Evolutionary conservation across 1,139 yeast genomes (phyloP).

Genomic region (Arxiozyma heterogenica): DNA sequence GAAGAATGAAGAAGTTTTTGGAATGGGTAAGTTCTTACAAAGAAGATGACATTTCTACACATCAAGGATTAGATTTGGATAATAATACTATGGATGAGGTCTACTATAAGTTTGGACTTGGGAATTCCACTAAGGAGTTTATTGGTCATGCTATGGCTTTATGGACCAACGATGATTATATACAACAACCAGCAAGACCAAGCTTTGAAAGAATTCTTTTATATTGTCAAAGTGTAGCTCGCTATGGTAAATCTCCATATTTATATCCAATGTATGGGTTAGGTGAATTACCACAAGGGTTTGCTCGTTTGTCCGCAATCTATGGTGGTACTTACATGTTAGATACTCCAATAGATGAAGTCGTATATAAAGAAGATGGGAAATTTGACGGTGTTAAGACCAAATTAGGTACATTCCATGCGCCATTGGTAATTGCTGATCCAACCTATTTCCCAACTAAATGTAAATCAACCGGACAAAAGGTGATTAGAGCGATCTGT

Average conservation of each 20-base stretch:
- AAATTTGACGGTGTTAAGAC: slow-evolving; percentile 81
- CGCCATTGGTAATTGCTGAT: slow-evolving; percentile 93
- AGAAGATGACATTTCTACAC: slow-evolving; percentile 72
- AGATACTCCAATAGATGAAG: slow-evolving; percentile 89
- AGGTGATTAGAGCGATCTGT: slow-evolving; percentile 92
- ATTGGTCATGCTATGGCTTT: slow-evolving; percentile 99
- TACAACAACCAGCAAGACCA: slow-evolving; percentile 85
- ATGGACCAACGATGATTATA: slow-evolving; percentile 87
- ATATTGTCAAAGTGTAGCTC: slow-evolving; percentile 84
- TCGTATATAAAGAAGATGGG: slow-evolving; percentile 55
- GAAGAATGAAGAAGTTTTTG: slow-evolving; percentile 85
- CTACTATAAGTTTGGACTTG: slow-evolving; percentile 81
- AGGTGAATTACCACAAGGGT: slow-evolving; percentile 97
- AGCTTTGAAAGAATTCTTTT: slow-evolving; percentile 78
- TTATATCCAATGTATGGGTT: slow-evolving; percentile 92
- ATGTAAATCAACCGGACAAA: slow-evolving; percentile 76
- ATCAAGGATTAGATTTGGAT: slow-evolving; percentile 80
- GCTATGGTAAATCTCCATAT: slow-evolving; percentile 94
- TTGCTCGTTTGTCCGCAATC: slow-evolving; percentile 92
- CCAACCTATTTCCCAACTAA: slow-evolving; percentile 95
- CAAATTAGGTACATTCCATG: slow-evolving; percentile 84
- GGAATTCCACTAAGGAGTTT: slow-evolving; percentile 88
- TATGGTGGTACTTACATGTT: slow-evolving; percentile 99
- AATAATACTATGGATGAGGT: slow-evolving; percentile 87
- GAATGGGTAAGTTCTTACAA: slow-evolving; percentile 79